Percentiles rank a stretch among this genome's conserved stretches.
Conservation (phyloP, 257 asterid species). For the Ilex aquifolium region DNA sequence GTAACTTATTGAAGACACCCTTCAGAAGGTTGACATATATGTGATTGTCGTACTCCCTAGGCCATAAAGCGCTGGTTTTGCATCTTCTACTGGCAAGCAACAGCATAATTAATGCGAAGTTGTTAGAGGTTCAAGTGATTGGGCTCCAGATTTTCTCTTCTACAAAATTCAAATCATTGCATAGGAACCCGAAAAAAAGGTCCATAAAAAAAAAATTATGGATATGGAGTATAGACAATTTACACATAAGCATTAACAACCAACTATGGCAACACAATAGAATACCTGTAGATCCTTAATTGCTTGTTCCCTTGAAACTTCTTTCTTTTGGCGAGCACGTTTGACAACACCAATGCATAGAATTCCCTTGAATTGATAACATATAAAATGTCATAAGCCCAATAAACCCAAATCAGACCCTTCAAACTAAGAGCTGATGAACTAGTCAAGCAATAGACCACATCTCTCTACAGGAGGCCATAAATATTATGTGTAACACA, state of each 20-base stretch:
- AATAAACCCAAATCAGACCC: no score
- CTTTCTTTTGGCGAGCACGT: conserved; percentile 78
- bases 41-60: background rate
- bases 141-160: no score
- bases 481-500: background rate
- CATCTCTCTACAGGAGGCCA: no score
- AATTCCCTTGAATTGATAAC: conserved; percentile 47
- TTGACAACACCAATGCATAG: conserved; percentile 77
- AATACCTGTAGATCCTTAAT: conserved; percentile 75
- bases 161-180: no score
- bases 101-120: no score
- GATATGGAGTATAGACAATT: background rate
- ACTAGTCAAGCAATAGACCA: no score
- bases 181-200: no score
- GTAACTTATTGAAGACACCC: background rate
- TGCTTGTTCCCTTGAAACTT: conserved; percentile 75
- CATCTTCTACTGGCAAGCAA: no score
- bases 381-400: background rate
- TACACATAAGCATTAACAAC: background rate
- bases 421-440: no score
- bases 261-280: conserved; percentile 7
- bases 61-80: background rate
- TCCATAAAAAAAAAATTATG: background rate
- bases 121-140: no score
- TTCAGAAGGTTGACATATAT: background rate